Evolutionary conservation across 176 grass and related monocot species (phyloP).

Genomic region (Phoenix dactylifera): DNA sequence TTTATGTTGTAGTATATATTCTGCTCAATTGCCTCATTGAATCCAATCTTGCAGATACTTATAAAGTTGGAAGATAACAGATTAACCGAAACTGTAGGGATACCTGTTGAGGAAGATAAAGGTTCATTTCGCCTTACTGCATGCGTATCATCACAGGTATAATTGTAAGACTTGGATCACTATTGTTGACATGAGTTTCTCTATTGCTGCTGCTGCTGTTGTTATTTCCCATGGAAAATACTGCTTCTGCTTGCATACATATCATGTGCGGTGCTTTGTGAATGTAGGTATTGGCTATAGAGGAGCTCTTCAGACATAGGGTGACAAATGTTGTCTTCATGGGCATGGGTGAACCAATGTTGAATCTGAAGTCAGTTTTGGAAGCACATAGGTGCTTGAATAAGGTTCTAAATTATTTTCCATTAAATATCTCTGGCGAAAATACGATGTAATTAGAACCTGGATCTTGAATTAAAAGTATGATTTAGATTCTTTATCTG

Average conservation of each 20-base stretch:
- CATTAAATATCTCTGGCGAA: no score
- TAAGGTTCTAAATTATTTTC: conserved; percentile 31
- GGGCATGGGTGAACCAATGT: conserved; percentile 97
- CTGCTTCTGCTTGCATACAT: no score
- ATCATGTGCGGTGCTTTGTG: not conserved
- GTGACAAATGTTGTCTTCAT: conserved; percentile 97
- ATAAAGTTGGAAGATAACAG: conserved; percentile 91
- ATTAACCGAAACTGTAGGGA: conserved; percentile 84
- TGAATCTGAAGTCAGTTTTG: conserved; percentile 88
- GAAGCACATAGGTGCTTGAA: conserved; percentile 77
- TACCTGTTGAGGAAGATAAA: conserved; percentile 64
- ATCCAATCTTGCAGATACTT: conserved; percentile 51
- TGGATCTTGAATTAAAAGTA: no score
- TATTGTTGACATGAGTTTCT: not conserved
- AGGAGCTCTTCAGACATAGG: conserved; percentile 78
- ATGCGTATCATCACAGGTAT: conserved; percentile 89
- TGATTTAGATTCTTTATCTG: no score
- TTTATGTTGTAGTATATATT: no score
- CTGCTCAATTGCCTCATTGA: no score
- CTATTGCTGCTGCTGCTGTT: no score
- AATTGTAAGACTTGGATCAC: not conserved
- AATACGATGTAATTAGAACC: no score
- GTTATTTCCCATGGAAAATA: not conserved
- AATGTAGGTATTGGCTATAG: conserved; percentile 69
- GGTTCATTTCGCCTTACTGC: conserved; percentile 64